Evolutionary conservation across 2,329 filamentous ascomycete species (phyloP), one percentile per base, ranked within the genome.

Genomic region (Exophiala mesophila): DNA sequence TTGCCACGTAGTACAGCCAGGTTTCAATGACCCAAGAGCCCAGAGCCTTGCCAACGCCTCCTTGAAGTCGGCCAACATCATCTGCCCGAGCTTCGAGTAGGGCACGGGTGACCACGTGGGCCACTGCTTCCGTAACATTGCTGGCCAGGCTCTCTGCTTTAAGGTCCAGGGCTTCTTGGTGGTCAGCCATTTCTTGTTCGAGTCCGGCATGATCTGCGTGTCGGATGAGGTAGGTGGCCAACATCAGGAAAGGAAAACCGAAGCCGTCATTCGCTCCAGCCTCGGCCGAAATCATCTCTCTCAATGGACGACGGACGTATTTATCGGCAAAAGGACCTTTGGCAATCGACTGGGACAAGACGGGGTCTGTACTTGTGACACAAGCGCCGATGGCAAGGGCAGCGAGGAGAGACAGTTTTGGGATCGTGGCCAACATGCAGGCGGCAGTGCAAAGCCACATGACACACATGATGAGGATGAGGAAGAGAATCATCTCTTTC

Each of bases 271-370:
- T 37, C 4, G 39, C 44, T 13, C 44, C 44, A 5, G 34, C 44
- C 12, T 39, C 40, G 12, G 23, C 15, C 23, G 36, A 38, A 17
- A 28, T 38, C 21, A 38, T 10, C 13, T 82, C 78, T 19, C 77
- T 70, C 3, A 82, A 63, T 3, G 71, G 66, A 1, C 76, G 69
- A 7, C 72, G 66, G 2, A 82, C 77, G 44, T 72, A 81, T 45
- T 78, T 79, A 53, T 82, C 77, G 0, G 78, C 69, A 50, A 82
- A 80, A 0, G 76, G 73, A 0, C 77, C 77, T 56, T 81, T 81
- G 13, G 77, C 78, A 12, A 81, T 70, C 18, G 76, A 75, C 52
- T 80, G 77, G 0, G 76, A 79, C 4, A 82, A 63, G n/a, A 81
- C 67, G 0, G 77, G 77, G 46, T 81, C 78, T 0, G 77, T 82